Evolutionary conservation across 495 filamentous ascomycete genomes (phyloP).

Genomic region (Neurospora sp.): DNA sequence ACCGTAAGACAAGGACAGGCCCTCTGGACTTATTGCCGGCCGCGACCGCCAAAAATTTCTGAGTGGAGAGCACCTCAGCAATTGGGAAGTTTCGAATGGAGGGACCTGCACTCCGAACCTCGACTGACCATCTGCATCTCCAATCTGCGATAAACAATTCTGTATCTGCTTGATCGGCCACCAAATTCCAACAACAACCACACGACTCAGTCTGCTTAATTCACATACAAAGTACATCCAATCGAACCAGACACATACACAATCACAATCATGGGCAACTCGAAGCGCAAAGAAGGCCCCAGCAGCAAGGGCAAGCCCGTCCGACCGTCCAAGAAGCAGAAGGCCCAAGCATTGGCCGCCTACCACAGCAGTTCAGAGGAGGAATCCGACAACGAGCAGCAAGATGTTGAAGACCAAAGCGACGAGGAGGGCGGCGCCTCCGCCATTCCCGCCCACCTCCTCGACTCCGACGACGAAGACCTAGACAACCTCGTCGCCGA

Average conservation of each 20-base stretch:
- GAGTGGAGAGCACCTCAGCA: constrained; percentile 2
- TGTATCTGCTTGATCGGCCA: background rate
- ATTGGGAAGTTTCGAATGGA: constrained; percentile 2
- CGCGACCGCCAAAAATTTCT: constrained; percentile 30
- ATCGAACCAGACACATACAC: constrained; percentile 7
- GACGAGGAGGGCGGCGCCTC: constrained; percentile 41
- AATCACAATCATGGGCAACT: constrained; percentile 21
- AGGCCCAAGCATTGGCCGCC: constrained; percentile 42
- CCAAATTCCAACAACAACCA: constrained; percentile 1
- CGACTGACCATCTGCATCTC: background rate
- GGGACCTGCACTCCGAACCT: background rate
- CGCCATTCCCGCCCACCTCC: constrained; percentile 47
- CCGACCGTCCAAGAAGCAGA: constrained; percentile 58
- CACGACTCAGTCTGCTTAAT: background rate
- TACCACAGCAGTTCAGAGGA: constrained; percentile 65
- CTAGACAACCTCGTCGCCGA: constrained; percentile 36
- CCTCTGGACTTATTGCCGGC: constrained; percentile 5
- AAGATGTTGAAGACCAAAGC: background rate
- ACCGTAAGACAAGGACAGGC: background rate
- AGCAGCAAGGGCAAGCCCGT: constrained; percentile 36
- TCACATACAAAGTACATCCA: background rate
- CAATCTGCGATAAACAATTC: background rate
- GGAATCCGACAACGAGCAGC: constrained; percentile 1
- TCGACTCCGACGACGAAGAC: constrained; percentile 57
- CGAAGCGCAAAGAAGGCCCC: constrained; percentile 40